Conservation (phyloP, 23 red algal genomes). For the Agarophyton chilense region DNA sequence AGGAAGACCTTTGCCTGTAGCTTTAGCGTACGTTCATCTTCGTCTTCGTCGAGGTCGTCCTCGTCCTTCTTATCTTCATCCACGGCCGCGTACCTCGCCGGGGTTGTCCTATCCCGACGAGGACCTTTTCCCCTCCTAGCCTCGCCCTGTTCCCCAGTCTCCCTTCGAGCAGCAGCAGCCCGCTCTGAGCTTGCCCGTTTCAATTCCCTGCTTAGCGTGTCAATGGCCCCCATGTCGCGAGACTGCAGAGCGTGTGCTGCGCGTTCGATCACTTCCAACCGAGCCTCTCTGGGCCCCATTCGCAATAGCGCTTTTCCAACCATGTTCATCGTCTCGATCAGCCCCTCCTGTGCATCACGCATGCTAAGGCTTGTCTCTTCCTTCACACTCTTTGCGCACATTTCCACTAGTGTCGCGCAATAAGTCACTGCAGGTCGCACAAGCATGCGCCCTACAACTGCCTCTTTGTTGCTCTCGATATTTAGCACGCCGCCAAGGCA, state of each 20-base stretch:
- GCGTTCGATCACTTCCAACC: neutral
- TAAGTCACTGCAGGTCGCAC: slow-evolving; percentile 58
- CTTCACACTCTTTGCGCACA: slow-evolving; percentile 34
- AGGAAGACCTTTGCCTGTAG: slow-evolving; percentile 14
- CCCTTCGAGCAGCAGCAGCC: neutral
- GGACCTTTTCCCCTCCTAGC: neutral
- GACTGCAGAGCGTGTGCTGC: slow-evolving; percentile 26
- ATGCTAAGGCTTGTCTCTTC: slow-evolving; percentile 27
- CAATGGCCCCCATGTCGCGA: neutral
- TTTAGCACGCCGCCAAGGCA: slow-evolving; percentile 50
- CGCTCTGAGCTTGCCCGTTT: neutral
- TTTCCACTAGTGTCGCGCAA: slow-evolving; percentile 49
- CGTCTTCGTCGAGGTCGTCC: neutral
- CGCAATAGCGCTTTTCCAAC: slow-evolving; percentile 6
- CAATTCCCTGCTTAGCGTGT: slow-evolving; percentile 10
- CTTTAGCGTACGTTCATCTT: neutral
- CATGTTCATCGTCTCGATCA: slow-evolving; percentile 15
- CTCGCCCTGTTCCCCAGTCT: neutral
- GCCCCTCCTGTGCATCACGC: slow-evolving; percentile 30
- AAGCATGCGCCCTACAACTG: slow-evolving; percentile 27
- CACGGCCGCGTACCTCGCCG: neutral
- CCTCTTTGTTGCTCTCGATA: slow-evolving; percentile 38
- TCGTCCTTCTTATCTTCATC: neutral
- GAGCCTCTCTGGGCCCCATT: neutral
- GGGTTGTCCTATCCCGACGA: neutral